Conservation (phyloP, 257 asterid genomes). For the Ocimum tenuiflorum region DNA sequence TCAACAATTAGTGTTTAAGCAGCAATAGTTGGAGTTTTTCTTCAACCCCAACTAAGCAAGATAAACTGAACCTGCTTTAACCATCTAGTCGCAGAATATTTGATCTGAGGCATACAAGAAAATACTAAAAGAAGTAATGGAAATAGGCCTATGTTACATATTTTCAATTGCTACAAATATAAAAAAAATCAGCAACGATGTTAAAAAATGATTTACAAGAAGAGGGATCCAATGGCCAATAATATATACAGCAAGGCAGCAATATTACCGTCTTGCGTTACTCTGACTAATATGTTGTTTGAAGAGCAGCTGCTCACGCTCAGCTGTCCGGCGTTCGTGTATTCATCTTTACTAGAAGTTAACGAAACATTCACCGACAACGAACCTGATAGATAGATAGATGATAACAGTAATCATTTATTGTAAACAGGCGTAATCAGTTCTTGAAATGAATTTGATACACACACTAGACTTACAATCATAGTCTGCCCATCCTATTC, state of each 20-base stretch:
- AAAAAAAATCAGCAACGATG: conserved; percentile 21
- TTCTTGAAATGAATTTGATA: neutral
- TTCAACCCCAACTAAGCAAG: no score
- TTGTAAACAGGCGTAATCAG: neutral
- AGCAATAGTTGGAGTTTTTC: neutral
- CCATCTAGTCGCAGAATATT: neutral
- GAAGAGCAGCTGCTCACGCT: conserved; percentile 55
- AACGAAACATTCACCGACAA: conserved; percentile 70
- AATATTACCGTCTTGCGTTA: conserved; percentile 2
- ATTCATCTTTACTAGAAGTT: conserved; percentile 72
- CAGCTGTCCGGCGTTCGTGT: conserved; percentile 57
- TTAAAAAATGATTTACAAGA: conserved; percentile 28
- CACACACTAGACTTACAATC: conserved; percentile 52
- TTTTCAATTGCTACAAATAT: conserved; percentile 18
- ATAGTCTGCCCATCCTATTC: conserved; percentile 82
- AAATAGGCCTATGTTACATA: neutral
- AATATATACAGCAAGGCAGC: conserved; percentile 20
- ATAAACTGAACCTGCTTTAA: neutral
- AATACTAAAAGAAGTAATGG: neutral
- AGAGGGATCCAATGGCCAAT: conserved; percentile 26
- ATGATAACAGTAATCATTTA: no score
- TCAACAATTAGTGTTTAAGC: no score
- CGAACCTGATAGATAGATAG: conserved; percentile 54
- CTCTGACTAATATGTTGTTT: conserved; percentile 6
- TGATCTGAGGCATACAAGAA: neutral